Base-by-base conservation (phyloP, 257 asterid species). In the Solanum appendiculatum region DNA sequence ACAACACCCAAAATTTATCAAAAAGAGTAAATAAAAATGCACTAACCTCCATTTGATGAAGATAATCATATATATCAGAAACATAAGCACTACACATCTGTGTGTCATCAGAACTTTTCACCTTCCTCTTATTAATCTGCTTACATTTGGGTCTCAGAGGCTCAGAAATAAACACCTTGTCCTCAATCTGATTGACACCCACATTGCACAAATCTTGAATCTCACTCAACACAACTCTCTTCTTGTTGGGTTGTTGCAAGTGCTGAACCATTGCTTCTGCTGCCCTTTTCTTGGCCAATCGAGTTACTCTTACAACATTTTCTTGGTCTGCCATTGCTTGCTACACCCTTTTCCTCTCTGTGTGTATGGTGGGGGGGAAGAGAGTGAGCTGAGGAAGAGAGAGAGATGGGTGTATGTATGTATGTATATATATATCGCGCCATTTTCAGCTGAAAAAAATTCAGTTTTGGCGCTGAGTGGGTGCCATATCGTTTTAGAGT, bases 31-130 rank as follows among this genome's bases (percentile, higher is more conserved):
- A 51, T 39, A 4, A 25, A 7, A 6, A 27, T 13, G 33, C 4
- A 69, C 85, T 2, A 42, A 68, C 90, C 90, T 88, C 89, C 87
- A 88, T 48, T 69, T 83, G 73, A 33, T 54, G 89, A 20, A 88
- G 60, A 86, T 88, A 86, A 11, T 88, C 40, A 60, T 88, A 83
- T 48, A 88, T 88, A 29, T 86, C 87, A 40, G 85, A 56, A 72
- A 2, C 90, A 82, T 88, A 86, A 15, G 89, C 86, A 39, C 25
- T 44, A 25, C 90, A 88, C 90, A 88, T 88, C 82, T 86, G 89
- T 1, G 90, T 89, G 70, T 86, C 90, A 69, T 86, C 87, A 84
- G 40, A 77, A 6, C 3, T 85, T 77, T 29, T 60, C 15, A 46
- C 37, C 16, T 83, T 66, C 86, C 36, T 63, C 83, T 88, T 78